phyloP scores from a whole-genome alignment of 305 asterid species.

The Fraxinus paxiana region DNA sequence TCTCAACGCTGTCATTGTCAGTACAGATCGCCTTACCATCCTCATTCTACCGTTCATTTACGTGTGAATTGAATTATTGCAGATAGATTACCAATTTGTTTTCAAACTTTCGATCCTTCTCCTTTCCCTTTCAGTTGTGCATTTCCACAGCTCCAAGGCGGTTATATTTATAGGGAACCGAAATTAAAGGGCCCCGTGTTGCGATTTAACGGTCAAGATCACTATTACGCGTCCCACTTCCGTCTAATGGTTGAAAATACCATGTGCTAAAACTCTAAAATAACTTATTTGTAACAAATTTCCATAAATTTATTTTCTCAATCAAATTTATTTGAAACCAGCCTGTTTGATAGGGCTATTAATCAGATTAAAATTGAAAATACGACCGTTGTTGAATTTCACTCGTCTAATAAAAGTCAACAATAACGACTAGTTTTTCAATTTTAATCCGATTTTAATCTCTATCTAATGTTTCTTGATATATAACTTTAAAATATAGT shows the following conservation, averaged over 20 bases:
- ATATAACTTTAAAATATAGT: neutral
- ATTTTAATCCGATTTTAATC: no score
- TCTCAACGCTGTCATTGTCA: slow-evolving; percentile 20
- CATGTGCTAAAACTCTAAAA: neutral
- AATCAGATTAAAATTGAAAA: no score
- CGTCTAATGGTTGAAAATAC: neutral
- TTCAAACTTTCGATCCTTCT: neutral
- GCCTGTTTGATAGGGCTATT: no score
- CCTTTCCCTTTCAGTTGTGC: neutral
- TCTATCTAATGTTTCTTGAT: no score
- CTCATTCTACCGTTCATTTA: slow-evolving; percentile 14
- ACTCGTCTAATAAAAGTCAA: no score
- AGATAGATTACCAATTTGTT: neutral
- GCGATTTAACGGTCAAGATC: neutral
- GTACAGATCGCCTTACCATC: slow-evolving; percentile 33
- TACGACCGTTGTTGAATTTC: no score
- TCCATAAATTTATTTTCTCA: neutral
- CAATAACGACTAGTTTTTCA: no score
- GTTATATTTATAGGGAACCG: neutral
- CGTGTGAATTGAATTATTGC: neutral
- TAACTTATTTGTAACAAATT: neutral
- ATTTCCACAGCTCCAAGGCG: slow-evolving; percentile 11
- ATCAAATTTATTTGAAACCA: neutral
- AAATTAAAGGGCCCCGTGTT: neutral
- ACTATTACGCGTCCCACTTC: neutral